Percentiles rank a stretch among this genome's conserved stretches.
Evolutionary conservation across 2,329 filamentous ascomycete species (phyloP).

Genomic region (Aurifilum marmelostoma): DNA sequence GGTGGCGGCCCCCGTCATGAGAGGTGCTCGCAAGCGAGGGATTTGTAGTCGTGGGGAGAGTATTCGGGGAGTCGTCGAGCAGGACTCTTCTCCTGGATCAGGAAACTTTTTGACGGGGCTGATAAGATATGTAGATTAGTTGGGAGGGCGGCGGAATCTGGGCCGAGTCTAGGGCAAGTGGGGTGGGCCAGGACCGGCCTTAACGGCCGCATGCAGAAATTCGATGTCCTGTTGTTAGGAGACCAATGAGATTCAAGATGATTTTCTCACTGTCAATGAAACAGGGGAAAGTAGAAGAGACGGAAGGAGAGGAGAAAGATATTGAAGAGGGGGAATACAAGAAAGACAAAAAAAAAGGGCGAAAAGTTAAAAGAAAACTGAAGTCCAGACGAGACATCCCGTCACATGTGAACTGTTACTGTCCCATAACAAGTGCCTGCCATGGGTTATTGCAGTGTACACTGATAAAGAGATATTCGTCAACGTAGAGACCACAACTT

Average conservation of each 20-base stretch:
- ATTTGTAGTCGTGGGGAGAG: not conserved
- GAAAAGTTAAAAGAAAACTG: not conserved
- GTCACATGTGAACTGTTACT: not conserved
- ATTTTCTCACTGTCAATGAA: not conserved
- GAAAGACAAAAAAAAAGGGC: not conserved
- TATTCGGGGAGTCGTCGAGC: not conserved
- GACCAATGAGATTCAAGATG: not conserved
- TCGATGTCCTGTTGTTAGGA: not conserved
- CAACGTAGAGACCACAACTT: not conserved
- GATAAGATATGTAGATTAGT: constrained; percentile 15
- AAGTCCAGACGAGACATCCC: not conserved
- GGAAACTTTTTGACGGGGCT: constrained; percentile 11
- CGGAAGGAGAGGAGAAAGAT: not conserved
- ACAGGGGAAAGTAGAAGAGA: not conserved
- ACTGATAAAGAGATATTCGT: not conserved
- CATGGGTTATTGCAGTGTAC: not conserved
- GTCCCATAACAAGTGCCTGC: not conserved
- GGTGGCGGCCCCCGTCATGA: not conserved
- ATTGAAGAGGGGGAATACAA: not conserved
- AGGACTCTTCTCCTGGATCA: not conserved
- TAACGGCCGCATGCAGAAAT: not conserved
- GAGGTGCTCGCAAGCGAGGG: not conserved
- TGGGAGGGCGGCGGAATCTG: too few relatives aligned
- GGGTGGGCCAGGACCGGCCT: not conserved
- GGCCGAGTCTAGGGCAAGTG: not conserved